These are phyloP conservation scores for Pyrenochaeta sp. DNA, from an alignment of 2,329 filamentous ascomycete species.

Conservation along the genomic window DNA sequence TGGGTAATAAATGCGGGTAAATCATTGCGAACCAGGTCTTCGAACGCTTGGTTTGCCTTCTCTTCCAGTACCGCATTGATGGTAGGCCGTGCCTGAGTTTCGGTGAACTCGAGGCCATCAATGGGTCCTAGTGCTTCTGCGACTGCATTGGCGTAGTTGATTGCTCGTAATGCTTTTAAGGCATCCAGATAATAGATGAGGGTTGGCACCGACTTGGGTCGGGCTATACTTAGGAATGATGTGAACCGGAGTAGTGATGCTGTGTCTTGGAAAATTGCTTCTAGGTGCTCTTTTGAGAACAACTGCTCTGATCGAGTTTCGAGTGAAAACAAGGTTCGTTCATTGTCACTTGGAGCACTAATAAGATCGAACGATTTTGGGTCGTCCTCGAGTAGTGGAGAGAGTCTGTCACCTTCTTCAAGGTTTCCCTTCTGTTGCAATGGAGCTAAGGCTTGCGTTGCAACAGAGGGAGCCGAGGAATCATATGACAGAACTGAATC, in stretches of 20 bases:
- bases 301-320: constrained; percentile 72
- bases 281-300: constrained; percentile 72
- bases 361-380: constrained; percentile 64
- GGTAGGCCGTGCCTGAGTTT: constrained; percentile 60
- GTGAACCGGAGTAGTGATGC: constrained; percentile 71
- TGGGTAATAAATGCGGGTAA: constrained; percentile 76
- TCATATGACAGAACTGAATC: constrained; percentile 49
- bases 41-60: constrained; percentile 71
- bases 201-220: constrained; percentile 70
- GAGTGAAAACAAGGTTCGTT: constrained; percentile 59
- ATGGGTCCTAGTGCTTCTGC: constrained; percentile 68
- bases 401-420: constrained; percentile 55
- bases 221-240: constrained; percentile 67
- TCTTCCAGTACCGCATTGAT: constrained; percentile 67
- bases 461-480: constrained; percentile 43
- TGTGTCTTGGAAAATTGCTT: constrained; percentile 71
- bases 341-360: constrained; percentile 47
- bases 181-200: constrained; percentile 77
- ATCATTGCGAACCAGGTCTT: constrained; percentile 71
- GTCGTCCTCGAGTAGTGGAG: constrained; percentile 62
- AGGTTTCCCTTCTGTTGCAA: constrained; percentile 54
- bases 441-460: constrained; percentile 47
- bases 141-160: constrained; percentile 75
- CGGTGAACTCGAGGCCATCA: constrained; percentile 64
- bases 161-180: constrained; percentile 73